phyloP scores from a whole-genome alignment of 73 alveolate species.

The Durusdinium trenchii region DNA sequence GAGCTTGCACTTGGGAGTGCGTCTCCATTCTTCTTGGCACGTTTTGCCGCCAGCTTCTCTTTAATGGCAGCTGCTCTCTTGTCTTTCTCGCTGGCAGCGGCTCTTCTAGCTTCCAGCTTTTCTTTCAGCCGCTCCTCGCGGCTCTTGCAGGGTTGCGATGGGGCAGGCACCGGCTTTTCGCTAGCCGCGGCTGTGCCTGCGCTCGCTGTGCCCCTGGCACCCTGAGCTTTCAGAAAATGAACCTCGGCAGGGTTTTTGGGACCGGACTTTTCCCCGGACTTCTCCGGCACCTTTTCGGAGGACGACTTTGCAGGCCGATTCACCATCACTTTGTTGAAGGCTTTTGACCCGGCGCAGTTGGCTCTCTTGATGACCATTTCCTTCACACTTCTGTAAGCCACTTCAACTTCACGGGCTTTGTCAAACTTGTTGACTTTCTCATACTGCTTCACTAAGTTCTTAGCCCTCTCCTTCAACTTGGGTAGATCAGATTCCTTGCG shows the following conservation, averaged over 20 bases:
- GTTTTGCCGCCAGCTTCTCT: conserved; percentile 86
- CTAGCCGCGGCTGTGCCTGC: neutral
- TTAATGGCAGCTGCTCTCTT: conserved; percentile 81
- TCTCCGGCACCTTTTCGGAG: neutral
- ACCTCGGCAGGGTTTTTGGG: conserved; percentile 88
- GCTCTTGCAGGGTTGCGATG: conserved; percentile 43
- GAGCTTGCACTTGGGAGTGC: conserved; percentile 17
- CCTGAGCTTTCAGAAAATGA: conserved; percentile 85
- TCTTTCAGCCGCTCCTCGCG: conserved; percentile 83
- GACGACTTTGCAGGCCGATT: conserved; percentile 28
- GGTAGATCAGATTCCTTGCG: conserved; percentile 93
- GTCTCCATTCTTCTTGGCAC: conserved; percentile 37
- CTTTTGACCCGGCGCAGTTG: conserved; percentile 77
- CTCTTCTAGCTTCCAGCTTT: conserved; percentile 70
- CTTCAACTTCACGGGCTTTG: conserved; percentile 86
- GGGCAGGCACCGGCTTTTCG: neutral
- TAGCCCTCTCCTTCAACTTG: conserved; percentile 83
- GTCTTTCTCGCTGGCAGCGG: conserved; percentile 49
- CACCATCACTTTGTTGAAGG: conserved; percentile 80
- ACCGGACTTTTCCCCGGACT: conserved; percentile 15
- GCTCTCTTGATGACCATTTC: conserved; percentile 83
- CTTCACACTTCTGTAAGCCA: conserved; percentile 64
- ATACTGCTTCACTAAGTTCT: conserved; percentile 67
- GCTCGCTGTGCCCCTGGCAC: neutral
- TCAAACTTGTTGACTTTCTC: conserved; percentile 85